phyloP scores from a whole-genome alignment of 2,329 filamentous ascomycete species.

The Sporothrix brunneoviolacea region DNA sequence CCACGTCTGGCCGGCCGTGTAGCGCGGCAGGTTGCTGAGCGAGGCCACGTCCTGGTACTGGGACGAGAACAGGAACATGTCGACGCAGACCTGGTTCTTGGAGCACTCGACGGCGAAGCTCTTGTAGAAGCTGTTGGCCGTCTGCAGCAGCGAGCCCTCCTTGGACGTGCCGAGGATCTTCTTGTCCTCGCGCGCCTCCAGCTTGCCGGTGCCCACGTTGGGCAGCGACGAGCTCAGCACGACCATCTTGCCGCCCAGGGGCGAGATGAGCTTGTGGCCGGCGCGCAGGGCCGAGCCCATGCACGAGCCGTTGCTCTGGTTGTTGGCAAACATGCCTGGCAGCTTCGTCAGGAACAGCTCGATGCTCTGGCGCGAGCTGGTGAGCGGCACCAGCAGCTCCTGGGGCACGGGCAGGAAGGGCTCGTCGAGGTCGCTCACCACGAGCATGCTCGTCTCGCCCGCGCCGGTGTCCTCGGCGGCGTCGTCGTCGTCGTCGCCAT shows the following conservation, averaged over 20 bases:
- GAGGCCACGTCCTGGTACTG: slow-evolving; percentile 97
- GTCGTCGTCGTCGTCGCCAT: slow-evolving; percentile 49
- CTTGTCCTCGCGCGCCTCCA: slow-evolving; percentile 93
- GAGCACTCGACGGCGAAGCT: slow-evolving; percentile 98
- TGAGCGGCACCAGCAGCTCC: slow-evolving; percentile 82
- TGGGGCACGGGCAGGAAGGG: slow-evolving; percentile 92
- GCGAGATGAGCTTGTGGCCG: slow-evolving; percentile 91
- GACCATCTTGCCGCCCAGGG: slow-evolving; percentile 89
- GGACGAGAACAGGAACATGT: slow-evolving; percentile 95
- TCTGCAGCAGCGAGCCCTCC: slow-evolving; percentile 80
- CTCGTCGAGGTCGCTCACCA: slow-evolving; percentile 91
- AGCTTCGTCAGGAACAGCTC: slow-evolving; percentile 86
- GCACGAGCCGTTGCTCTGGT: slow-evolving; percentile 79
- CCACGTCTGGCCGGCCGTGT: slow-evolving; percentile 95
- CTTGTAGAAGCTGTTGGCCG: slow-evolving; percentile 95
- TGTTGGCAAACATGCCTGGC: slow-evolving; percentile 94
- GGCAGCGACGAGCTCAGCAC: slow-evolving; percentile 86
- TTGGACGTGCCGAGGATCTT: slow-evolving; percentile 91
- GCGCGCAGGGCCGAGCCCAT: slow-evolving; percentile 92
- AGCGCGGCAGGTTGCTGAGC: slow-evolving; percentile 87
- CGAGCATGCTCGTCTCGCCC: slow-evolving; percentile 81
- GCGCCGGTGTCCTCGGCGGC: slow-evolving; percentile 58
- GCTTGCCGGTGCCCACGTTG: slow-evolving; percentile 81
- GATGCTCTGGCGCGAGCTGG: slow-evolving; percentile 83
- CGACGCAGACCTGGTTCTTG: slow-evolving; percentile 96